Percentiles rank a stretch among this genome's conserved stretches.
phyloP scores from a whole-genome alignment of 148 eudicot species.

The Fallopia convolvulus region DNA sequence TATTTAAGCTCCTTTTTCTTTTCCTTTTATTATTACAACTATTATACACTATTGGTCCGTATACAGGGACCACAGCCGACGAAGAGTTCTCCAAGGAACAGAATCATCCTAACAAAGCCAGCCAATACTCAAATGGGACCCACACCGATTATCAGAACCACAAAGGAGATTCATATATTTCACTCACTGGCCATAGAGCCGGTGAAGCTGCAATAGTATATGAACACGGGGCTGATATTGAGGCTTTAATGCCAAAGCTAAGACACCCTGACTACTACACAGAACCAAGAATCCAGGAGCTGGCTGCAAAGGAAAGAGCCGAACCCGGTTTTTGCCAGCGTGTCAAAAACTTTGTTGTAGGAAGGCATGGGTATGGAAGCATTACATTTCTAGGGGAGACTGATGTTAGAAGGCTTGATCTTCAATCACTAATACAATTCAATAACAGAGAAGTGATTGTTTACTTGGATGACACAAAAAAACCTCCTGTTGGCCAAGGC shows the following conservation, averaged over 20 bases:
- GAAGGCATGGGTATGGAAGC: conserved; percentile 78
- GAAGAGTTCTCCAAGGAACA: conserved; percentile 42
- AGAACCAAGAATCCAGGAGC: conserved; percentile 82
- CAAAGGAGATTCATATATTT: conserved; percentile 57
- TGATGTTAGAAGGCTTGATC: conserved; percentile 82
- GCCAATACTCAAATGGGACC: conserved; percentile 30
- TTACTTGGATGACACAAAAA: conserved; percentile 81
- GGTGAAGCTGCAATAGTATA: conserved; percentile 88
- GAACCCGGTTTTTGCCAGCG: conserved; percentile 80
- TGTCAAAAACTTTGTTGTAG: conserved; percentile 78
- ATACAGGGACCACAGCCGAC: conserved; percentile 34
- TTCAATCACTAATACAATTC: conserved; percentile 74
- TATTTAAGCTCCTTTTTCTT: neutral
- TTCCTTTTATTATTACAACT: neutral
- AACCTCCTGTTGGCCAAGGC: conserved; percentile 96
- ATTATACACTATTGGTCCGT: neutral
- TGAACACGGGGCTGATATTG: conserved; percentile 87
- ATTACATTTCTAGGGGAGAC: conserved; percentile 90
- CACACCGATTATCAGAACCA: conserved; percentile 34
- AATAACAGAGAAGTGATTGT: conserved; percentile 83
- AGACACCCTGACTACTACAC: conserved; percentile 90
- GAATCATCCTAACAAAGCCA: conserved; percentile 24
- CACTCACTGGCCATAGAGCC: conserved; percentile 73
- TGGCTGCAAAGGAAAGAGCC: conserved; percentile 93
- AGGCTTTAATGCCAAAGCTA: conserved; percentile 91